Percentiles rank a stretch among this genome's conserved stretches.
Conservation (phyloP, 441 rosid species). For the Adansonia madagascariensis region DNA sequence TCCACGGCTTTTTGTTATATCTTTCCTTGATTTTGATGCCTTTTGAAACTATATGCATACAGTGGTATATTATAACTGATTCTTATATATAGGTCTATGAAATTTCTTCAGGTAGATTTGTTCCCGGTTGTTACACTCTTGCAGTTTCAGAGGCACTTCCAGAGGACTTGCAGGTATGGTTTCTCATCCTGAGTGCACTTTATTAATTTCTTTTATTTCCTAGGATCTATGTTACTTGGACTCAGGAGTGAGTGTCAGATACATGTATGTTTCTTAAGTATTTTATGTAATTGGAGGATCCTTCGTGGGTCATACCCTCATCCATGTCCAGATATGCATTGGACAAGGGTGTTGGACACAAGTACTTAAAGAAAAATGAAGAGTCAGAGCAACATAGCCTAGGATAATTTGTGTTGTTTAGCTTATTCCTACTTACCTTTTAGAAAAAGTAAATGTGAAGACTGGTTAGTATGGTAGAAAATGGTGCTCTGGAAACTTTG, state of each 20-base stretch:
- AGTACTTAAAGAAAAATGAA: no score
- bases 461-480: neutral
- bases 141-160: constrained; percentile 91
- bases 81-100: neutral
- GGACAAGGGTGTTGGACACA: no score
- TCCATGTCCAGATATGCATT: no score
- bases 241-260: no score
- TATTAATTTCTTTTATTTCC: neutral
- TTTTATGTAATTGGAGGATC: no score
- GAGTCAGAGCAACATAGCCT: no score
- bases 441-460: neutral
- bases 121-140: constrained; percentile 92
- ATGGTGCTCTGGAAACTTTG: neutral
- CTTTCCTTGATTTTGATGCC: neutral
- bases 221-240: neutral
- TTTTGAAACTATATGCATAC: neutral
- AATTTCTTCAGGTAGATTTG: constrained; percentile 68
- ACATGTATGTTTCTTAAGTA: no score
- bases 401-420: neutral
- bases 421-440: neutral
- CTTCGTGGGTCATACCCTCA: no score
- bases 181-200: constrained; percentile 12
- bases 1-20: neutral
- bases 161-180: constrained; percentile 80
- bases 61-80: neutral